Evolutionary conservation across 2,329 filamentous ascomycete genomes (phyloP).

Genomic region (Neoascochyta sp.): DNA sequence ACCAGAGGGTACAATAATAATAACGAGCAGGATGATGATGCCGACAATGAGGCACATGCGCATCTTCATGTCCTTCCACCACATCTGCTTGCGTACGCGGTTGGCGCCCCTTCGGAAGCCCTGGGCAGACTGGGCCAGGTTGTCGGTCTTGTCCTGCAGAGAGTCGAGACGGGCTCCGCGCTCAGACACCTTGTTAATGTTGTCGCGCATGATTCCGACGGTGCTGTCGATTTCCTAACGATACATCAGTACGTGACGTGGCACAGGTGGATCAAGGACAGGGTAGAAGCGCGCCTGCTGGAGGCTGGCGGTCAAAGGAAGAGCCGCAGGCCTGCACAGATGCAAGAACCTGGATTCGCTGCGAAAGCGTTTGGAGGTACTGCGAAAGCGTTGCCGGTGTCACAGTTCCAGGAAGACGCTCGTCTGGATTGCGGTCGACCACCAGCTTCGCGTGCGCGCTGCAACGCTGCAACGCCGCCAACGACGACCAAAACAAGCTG

Average conservation of each 20-base stretch:
- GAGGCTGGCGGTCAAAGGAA: slow-evolving; percentile 13
- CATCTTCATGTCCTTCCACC: slow-evolving; percentile 99
- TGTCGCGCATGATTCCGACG: slow-evolving; percentile 91
- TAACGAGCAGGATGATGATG: slow-evolving; percentile 83
- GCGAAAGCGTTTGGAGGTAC: no score
- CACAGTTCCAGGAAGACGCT: no score
- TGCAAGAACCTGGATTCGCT: no score
- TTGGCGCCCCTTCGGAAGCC: slow-evolving; percentile 96
- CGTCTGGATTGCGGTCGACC: no score
- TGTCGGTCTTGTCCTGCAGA: slow-evolving; percentile 90
- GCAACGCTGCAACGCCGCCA: slow-evolving; percentile 2
- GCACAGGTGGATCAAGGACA: neutral
- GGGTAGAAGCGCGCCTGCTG: no score
- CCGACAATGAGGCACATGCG: slow-evolving; percentile 90
- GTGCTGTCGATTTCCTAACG: slow-evolving; percentile 99
- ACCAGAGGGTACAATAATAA: slow-evolving; percentile 95
- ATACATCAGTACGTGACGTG: slow-evolving; percentile 3
- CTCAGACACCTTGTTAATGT: slow-evolving; percentile 94
- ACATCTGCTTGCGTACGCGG: slow-evolving; percentile 90
- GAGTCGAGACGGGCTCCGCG: slow-evolving; percentile 85
- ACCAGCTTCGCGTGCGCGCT: no score
- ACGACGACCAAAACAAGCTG: slow-evolving; percentile 4
- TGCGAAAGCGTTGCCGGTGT: no score
- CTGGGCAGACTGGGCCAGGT: slow-evolving; percentile 86
- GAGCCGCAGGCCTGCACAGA: no score